Evolutionary conservation across 2,329 filamentous ascomycete species (phyloP), one percentile per base, ranked within the genome.

Genomic region (Cadophora malorum): DNA sequence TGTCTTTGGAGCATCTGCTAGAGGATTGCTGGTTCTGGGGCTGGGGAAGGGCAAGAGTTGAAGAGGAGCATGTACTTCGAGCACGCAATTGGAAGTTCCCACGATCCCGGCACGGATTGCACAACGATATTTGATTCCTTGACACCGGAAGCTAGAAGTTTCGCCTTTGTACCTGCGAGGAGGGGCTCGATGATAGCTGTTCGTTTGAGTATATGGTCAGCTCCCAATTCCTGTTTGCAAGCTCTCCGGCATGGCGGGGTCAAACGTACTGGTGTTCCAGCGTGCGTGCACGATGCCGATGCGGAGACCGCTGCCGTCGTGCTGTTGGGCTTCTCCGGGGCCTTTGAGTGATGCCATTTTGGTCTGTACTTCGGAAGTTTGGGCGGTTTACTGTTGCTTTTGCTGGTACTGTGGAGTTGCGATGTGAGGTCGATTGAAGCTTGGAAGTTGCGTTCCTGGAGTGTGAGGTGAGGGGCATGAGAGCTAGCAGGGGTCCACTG

Each of bases 261-360:
- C 52, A n/a, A 56, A 67, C 66, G n/a, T 72, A 77, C 76, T 72
- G 25, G 74, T 75, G 83, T 99, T 99, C 96, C 96, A 99, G 76
- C 96, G 90, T 68, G 95, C 95, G 82, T 98, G 96, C 68, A 99
- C 88, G 78, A 99, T 98, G 78, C 92, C 95, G 78, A 99, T 90
- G 78, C 96, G 93, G 72, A 99, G 88, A 76, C 83, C 84, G 76
- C 88, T 88, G 79, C 92, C 91, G 78, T 90, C 84, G 80, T 88
- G 84, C 74, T 85, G 82, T 78, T 88, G 84, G 38, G 85, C 81
- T 76, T 84, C 83, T 71, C 88, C 88, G 38, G 87, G 87, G 64
- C 89, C 89, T 82, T 91, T 91, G 73, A 78, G 70, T 63, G 75
- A 72, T 68, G 74, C 65, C 75, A 77, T 77, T 65, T 38, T 67